phyloP scores from a whole-genome alignment of 306 rosid genomes.

The Urtica urens region DNA sequence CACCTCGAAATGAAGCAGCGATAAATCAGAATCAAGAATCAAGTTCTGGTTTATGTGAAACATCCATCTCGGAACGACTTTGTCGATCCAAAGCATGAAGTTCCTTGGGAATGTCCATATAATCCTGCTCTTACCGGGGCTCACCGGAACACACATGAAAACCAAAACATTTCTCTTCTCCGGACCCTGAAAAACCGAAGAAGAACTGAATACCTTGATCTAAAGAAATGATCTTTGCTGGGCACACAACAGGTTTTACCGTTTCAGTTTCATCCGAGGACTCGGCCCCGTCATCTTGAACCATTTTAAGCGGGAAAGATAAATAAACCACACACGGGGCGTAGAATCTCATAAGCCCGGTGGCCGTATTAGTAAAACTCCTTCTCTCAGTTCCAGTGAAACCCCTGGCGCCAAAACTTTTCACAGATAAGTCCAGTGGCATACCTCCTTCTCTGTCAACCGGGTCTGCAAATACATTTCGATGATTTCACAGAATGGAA shows the following conservation, averaged over 20 bases:
- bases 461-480: conserved; percentile 32
- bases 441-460: conserved; percentile 96
- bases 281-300: conserved; percentile 26
- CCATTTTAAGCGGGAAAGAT: conserved; percentile 20
- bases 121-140: conserved; percentile 91
- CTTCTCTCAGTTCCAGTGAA: conserved; percentile 42
- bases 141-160: conserved; percentile 72
- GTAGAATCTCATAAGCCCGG: conserved; percentile 38
- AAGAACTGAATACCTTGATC: too few relatives aligned
- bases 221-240: too few relatives aligned
- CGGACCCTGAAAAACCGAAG: too few relatives aligned
- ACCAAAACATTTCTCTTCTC: conserved; percentile 29
- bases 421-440: conserved; percentile 52
- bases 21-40: conserved; percentile 82
- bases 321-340: conserved; percentile 58
- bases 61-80: conserved; percentile 77
- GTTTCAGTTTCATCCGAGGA: conserved; percentile 33
- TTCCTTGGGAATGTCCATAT: conserved; percentile 89
- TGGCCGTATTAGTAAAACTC: too few relatives aligned
- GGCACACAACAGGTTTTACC: too few relatives aligned
- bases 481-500: background rate
- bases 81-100: conserved; percentile 57
- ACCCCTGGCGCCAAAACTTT: conserved; percentile 46
- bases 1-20: conserved; percentile 93
- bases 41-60: conserved; percentile 78